Conservation (phyloP, 2,329 filamentous ascomycete genomes). For the Gremmenia infestans region DNA sequence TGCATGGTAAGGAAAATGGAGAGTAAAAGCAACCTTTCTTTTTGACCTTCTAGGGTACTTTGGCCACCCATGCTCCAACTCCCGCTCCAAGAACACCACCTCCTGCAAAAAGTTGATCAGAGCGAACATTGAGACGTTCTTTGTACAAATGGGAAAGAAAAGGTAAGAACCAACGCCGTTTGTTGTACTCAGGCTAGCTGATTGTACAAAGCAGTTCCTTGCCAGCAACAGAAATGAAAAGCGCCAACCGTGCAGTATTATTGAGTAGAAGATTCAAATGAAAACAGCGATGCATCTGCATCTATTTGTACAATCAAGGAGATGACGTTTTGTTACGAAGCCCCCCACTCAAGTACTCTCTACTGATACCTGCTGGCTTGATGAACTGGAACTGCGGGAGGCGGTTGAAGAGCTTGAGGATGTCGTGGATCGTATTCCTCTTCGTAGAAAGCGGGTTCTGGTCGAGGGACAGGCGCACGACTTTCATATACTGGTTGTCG, state of each 20-base stretch:
- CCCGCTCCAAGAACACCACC: neutral
- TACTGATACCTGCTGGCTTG: conserved; percentile 26
- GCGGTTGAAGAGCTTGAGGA: conserved; percentile 33
- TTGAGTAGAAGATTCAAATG: neutral
- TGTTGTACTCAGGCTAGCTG: neutral
- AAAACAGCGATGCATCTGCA: conserved; percentile 5
- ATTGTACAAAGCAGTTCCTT: neutral
- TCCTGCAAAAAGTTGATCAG: neutral
- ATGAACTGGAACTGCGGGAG: conserved; percentile 20
- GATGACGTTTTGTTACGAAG: conserved; percentile 12
- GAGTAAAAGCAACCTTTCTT: neutral
- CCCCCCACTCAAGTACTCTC: conserved; percentile 3
- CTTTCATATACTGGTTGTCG: conserved; percentile 27
- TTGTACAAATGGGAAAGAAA: conserved; percentile 2
- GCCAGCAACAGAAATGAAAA: neutral
- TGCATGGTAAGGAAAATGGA: neutral
- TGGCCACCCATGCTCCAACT: conserved; percentile 4
- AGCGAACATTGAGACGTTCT: neutral
- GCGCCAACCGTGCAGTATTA: neutral
- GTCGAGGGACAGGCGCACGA: conserved; percentile 16
- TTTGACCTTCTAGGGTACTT: conserved; percentile 14
- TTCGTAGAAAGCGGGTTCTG: conserved; percentile 28
- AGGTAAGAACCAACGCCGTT: neutral
- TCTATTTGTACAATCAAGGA: conserved; percentile 10
- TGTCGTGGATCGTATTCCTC: conserved; percentile 44